A percentile compares a stretch with the other conserved stretches of the same genome.
These are phyloP conservation scores for Tremella yokohamensis DNA, from an alignment of 768 basidiomycete species.

Conservation along the genomic window DNA sequence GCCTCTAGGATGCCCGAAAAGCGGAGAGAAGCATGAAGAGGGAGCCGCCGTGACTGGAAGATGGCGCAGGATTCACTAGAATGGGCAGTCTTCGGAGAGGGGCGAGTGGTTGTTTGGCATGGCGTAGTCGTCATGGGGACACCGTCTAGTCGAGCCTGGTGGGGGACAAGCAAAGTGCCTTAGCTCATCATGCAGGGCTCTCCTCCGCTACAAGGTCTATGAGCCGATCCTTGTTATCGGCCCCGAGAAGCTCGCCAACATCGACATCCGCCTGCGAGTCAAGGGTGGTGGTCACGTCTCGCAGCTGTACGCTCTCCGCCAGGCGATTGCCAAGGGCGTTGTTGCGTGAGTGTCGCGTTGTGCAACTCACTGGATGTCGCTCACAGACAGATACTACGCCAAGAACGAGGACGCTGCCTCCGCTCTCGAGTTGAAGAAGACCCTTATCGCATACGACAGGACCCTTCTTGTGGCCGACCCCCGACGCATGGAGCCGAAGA, in stretches of 20 bases:
- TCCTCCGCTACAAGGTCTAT: slow-evolving; percentile 96
- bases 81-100: too few species aligned
- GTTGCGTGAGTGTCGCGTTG: slow-evolving; percentile 66
- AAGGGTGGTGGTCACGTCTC: slow-evolving; percentile 99
- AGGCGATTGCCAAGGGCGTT: slow-evolving; percentile 95
- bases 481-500: slow-evolving; percentile 98
- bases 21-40: too few species aligned
- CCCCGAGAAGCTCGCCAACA: slow-evolving; percentile 74
- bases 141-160: too few species aligned
- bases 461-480: slow-evolving; percentile 55
- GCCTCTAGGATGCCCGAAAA: too few species aligned
- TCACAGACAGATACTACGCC: slow-evolving; percentile 61
- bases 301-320: slow-evolving; percentile 97
- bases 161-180: too few species aligned
- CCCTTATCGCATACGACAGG: slow-evolving; percentile 87
- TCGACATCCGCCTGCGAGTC: slow-evolving; percentile 96
- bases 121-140: too few species aligned
- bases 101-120: too few species aligned
- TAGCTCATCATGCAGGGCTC: slow-evolving; percentile 46
- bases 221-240: slow-evolving; percentile 93
- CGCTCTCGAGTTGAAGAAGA: slow-evolving; percentile 97
- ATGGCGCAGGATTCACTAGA: too few species aligned
- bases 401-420: slow-evolving; percentile 98
- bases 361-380: not conserved
- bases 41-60: too few species aligned